These are phyloP conservation scores for Oenanthe javanica DNA, from an alignment of 140 eudicot species.

Conservation along the genomic window DNA sequence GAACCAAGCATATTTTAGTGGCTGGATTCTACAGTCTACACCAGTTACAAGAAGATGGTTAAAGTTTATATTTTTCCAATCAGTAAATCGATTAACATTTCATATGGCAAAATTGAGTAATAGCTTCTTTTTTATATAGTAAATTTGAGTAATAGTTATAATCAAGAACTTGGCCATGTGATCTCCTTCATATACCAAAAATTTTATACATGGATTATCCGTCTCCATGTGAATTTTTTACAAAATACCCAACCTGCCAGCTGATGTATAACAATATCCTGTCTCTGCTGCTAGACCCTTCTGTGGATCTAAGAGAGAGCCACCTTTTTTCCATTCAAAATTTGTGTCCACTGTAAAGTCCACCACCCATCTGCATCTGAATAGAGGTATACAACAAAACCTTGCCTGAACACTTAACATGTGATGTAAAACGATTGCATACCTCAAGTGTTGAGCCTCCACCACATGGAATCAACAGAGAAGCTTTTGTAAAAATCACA, in stretches of 20 bases:
- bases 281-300: not conserved
- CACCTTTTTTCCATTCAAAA: not conserved
- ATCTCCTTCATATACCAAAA: not conserved
- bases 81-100: not conserved
- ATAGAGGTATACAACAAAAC: not conserved
- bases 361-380: not conserved
- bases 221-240: not conserved
- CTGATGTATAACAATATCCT: not conserved
- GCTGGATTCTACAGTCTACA: not conserved
- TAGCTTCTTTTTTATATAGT: too few species aligned
- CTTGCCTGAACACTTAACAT: not conserved
- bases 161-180: not conserved
- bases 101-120: not conserved
- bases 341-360: not conserved
- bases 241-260: not conserved
- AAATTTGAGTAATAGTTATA: too few species aligned
- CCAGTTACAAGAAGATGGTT: not conserved
- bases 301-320: not conserved
- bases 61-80: not conserved
- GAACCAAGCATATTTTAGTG: not conserved
- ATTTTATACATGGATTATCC: not conserved
- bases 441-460: constrained; percentile 78
- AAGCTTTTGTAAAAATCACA: constrained; percentile 50
- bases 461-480: constrained; percentile 67
- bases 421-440: not conserved